These are phyloP conservation scores for Cordia subcordata DNA, from an alignment of 257 asterid species.

Conservation along the genomic window DNA sequence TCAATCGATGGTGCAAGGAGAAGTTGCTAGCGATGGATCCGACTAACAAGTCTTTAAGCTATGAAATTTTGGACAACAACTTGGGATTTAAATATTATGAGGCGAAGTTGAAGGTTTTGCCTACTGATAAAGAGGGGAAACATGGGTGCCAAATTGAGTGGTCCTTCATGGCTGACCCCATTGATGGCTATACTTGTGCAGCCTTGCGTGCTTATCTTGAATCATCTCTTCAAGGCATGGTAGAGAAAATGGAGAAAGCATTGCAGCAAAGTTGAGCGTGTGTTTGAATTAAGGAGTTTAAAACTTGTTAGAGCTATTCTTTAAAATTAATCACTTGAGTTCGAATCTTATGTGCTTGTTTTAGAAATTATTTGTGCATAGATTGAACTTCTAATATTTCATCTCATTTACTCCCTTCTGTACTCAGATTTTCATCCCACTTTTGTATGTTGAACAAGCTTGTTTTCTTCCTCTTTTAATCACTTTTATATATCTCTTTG, in stretches of 20 bases:
- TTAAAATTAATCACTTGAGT: no score
- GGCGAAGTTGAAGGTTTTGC: background rate
- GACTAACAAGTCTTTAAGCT: constrained; percentile 3
- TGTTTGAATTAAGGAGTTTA: no score
- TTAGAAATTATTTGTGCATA: no score
- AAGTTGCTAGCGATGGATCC: constrained; percentile 6
- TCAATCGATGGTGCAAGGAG: constrained; percentile 11
- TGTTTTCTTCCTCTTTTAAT: no score
- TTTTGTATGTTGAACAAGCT: no score
- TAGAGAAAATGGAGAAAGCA: constrained; percentile 2
- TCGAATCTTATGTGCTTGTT: no score
- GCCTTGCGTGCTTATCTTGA: background rate
- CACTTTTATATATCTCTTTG: no score
- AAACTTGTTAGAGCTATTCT: no score
- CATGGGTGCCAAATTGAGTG: constrained; percentile 4
- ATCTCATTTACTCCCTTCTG: no score
- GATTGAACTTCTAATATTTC: no score
- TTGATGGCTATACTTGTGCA: constrained; percentile 1
- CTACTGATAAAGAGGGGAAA: background rate
- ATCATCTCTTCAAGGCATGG: background rate
- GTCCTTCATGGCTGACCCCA: constrained; percentile 1
- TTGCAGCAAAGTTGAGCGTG: background rate
- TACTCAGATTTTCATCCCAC: no score
- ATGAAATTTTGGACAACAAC: constrained; percentile 13
- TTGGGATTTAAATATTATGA: constrained; percentile 10